phyloP scores from a whole-genome alignment of 2,329 filamentous ascomycete species.

The Teratosphaeria destructans region DNA sequence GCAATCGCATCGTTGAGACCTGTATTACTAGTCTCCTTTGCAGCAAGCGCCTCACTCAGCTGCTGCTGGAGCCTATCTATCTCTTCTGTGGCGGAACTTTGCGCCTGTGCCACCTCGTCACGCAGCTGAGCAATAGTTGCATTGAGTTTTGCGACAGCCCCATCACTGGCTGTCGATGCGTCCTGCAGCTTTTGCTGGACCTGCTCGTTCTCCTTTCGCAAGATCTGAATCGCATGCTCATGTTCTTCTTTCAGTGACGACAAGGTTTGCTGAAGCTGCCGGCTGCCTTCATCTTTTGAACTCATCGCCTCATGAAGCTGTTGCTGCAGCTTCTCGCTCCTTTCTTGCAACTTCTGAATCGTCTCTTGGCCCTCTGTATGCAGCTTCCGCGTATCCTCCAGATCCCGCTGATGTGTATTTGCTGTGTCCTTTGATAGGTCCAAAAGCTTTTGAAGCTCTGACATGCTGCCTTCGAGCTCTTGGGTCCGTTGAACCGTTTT shows the following conservation, averaged over 20 bases:
- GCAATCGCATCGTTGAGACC: conserved; percentile 8
- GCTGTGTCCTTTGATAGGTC: background rate
- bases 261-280: conserved; percentile 6
- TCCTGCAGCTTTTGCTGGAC: conserved; percentile 13
- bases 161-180: conserved; percentile 4
- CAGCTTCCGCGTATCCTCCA: background rate
- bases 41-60: conserved; percentile 6
- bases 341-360: conserved; percentile 7
- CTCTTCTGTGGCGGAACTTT: background rate
- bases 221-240: conserved; percentile 3
- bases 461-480: conserved; percentile 1
- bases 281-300: conserved; percentile 6
- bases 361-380: background rate
- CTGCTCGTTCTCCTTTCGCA: conserved; percentile 8
- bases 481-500: background rate
- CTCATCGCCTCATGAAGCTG: conserved; percentile 8
- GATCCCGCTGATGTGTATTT: background rate
- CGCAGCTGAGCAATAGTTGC: conserved; percentile 7
- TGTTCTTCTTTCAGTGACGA: conserved; percentile 7
- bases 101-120: conserved; percentile 3
- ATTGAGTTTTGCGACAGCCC: conserved; percentile 6
- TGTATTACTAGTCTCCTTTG: conserved; percentile 11
- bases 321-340: conserved; percentile 8
- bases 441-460: conserved; percentile 6
- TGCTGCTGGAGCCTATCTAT: conserved; percentile 2